Evolutionary conservation across 352 stramenopile genomes (phyloP).

Genomic region (Phytophthora nicotianae): DNA sequence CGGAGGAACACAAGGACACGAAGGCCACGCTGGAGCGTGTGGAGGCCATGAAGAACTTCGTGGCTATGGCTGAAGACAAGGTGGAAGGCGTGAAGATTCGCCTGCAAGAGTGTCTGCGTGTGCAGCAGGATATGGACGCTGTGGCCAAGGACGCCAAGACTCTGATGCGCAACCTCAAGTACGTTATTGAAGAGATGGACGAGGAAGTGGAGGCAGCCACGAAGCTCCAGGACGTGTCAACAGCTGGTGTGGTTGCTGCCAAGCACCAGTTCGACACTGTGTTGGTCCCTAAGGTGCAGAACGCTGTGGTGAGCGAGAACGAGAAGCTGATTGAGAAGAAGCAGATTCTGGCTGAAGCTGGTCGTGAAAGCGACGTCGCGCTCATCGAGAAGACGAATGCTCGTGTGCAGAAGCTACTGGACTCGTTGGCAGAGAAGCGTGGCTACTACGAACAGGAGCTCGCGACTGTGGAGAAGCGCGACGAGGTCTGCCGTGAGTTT

Average conservation of each 20-base stretch:
- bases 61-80: conserved; percentile 71
- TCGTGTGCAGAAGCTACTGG: conserved; percentile 70
- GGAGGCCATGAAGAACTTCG: conserved; percentile 76
- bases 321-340: conserved; percentile 88
- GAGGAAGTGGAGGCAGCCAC: conserved; percentile 83
- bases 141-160: conserved; percentile 89
- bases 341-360: conserved; percentile 59
- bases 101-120: conserved; percentile 58
- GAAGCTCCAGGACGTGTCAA: conserved; percentile 74
- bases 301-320: conserved; percentile 71
- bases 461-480: conserved; percentile 73
- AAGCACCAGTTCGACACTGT: conserved; percentile 77
- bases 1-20: conserved; percentile 70
- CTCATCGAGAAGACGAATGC: conserved; percentile 79
- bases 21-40: conserved; percentile 74
- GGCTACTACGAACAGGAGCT: conserved; percentile 81
- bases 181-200: conserved; percentile 89
- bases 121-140: conserved; percentile 73
- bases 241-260: conserved; percentile 65
- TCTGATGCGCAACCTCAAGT: conserved; percentile 88
- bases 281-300: conserved; percentile 74
- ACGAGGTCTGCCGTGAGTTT: conserved; percentile 80
- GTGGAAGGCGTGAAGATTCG: conserved; percentile 68
- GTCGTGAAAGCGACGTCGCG: conserved; percentile 58
- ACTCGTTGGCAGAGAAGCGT: conserved; percentile 74